Conservation (phyloP, 768 basidiomycete genomes). For the Tulasnella sp. region DNA sequence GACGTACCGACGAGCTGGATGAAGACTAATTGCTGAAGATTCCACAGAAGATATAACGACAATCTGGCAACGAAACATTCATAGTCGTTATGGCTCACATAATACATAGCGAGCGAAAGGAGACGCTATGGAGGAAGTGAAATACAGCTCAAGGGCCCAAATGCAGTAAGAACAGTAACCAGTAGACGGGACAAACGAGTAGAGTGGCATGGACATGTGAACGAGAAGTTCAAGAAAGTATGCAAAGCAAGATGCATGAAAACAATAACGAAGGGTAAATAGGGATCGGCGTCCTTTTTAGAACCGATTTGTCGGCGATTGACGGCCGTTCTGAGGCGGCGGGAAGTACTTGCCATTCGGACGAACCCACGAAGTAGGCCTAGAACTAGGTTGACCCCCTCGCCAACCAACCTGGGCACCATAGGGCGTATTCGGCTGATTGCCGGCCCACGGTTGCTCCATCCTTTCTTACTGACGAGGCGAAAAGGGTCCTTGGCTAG, state of each 20-base stretch:
- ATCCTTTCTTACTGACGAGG: conserved; percentile 14
- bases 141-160: neutral
- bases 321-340: conserved; percentile 21
- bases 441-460: neutral
- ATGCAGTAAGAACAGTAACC: conserved; percentile 2
- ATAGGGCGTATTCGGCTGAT: conserved; percentile 15
- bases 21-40: neutral
- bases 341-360: conserved; percentile 24
- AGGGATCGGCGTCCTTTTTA: neutral
- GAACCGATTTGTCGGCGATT: conserved; percentile 22
- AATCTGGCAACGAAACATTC: neutral
- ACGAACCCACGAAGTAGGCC: conserved; percentile 21
- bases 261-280: conserved; percentile 15
- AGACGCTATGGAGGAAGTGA: neutral
- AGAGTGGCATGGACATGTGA: neutral
- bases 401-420: neutral
- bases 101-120: neutral
- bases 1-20: neutral
- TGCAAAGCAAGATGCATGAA: neutral
- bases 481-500: conserved; percentile 17
- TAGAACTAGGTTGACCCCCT: neutral
- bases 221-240: conserved; percentile 2
- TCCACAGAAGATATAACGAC: neutral
- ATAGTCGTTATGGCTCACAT: neutral
- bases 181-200: neutral